Conservation (phyloP, 805 yeast species). For the Ogataea ramenticola region DNA sequence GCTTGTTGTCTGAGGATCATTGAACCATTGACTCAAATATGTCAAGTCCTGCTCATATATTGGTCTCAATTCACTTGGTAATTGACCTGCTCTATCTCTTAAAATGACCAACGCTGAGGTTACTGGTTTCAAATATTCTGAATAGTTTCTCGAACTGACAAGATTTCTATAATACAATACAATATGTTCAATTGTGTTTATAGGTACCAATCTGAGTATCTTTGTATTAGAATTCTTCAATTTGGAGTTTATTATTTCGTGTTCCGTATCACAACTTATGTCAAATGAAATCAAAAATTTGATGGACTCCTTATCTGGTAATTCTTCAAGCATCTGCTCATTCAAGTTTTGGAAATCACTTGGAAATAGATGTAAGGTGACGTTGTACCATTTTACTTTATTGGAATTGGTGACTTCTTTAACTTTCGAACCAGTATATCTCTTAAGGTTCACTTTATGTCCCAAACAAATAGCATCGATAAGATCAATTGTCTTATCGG, state of each 20-base stretch:
- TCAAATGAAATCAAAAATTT: slow-evolving; percentile 26
- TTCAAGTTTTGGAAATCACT: slow-evolving; percentile 19
- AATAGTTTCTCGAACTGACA: slow-evolving; percentile 24
- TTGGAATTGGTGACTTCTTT: slow-evolving; percentile 33
- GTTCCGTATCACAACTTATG: slow-evolving; percentile 20
- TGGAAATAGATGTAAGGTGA: slow-evolving; percentile 38
- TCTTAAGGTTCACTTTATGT: slow-evolving; percentile 43
- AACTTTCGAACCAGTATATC: slow-evolving; percentile 57
- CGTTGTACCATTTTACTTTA: slow-evolving; percentile 12
- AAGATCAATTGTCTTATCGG: slow-evolving; percentile 64
- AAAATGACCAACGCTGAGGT: slow-evolving; percentile 79
- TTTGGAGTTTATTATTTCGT: slow-evolving; percentile 6
- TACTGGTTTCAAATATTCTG: slow-evolving; percentile 52
- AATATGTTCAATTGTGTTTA: slow-evolving; percentile 81
- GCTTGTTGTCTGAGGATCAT: slow-evolving; percentile 22
- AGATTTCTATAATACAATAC: slow-evolving; percentile 38
- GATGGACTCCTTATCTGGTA: slow-evolving; percentile 7
- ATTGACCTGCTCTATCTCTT: slow-evolving; percentile 71
- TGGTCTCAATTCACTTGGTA: slow-evolving; percentile 76
- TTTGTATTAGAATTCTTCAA: slow-evolving; percentile 17
- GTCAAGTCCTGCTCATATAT: slow-evolving; percentile 60
- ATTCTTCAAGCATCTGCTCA: slow-evolving; percentile 7
- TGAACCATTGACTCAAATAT: slow-evolving; percentile 56
- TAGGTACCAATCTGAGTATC: slow-evolving; percentile 63
- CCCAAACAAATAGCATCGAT: slow-evolving; percentile 67